Conservation (phyloP, 202 grass and related monocot genomes). For the Zoysia matrella region DNA sequence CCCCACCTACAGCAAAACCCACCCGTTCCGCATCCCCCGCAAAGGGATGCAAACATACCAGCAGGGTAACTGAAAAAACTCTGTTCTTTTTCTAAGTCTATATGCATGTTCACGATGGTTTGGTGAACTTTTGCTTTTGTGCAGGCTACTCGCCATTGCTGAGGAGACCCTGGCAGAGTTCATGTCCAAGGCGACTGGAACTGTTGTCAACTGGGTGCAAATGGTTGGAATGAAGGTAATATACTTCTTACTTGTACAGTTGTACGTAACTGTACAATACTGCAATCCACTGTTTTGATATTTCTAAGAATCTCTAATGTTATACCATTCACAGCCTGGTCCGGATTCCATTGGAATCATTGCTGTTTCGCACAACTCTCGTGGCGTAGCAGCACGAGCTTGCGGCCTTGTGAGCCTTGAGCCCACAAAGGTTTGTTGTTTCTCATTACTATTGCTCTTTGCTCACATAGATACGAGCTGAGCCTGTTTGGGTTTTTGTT, state of each 20-base stretch:
- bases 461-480: background rate
- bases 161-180: too few species aligned
- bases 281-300: background rate
- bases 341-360: constrained; percentile 99
- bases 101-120: constrained; percentile 1
- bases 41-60: constrained; percentile 93
- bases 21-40: constrained; percentile 67
- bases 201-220: too few species aligned
- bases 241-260: background rate
- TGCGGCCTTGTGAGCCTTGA: constrained; percentile 98
- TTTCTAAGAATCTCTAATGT: constrained; percentile 7
- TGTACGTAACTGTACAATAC: background rate
- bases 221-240: background rate
- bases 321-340: constrained; percentile 75
- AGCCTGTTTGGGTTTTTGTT: constrained; percentile 33
- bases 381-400: constrained; percentile 97
- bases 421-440: constrained; percentile 82
- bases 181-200: too few species aligned
- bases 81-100: background rate
- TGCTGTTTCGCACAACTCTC: constrained; percentile 99
- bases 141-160: constrained; percentile 90
- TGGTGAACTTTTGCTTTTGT: constrained; percentile 1
- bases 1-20: background rate
- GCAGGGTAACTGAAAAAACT: constrained; percentile 67
- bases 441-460: background rate